Percentiles rank a stretch among this genome's conserved stretches.
phyloP scores from a whole-genome alignment of 176 grass and related monocot genomes.

The Tillandsia fasciculata region DNA sequence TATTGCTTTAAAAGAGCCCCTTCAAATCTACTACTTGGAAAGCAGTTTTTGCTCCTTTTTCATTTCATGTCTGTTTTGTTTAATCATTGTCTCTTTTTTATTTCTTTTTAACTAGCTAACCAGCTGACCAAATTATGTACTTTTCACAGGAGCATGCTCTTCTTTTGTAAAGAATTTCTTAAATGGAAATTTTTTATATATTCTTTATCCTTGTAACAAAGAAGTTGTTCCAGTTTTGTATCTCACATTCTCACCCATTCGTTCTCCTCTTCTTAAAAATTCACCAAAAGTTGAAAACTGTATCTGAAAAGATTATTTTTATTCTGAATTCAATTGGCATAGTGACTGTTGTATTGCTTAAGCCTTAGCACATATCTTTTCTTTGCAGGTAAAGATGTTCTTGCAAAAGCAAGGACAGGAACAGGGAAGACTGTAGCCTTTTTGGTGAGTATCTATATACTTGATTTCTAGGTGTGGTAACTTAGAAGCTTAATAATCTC shows the following conservation, averaged over 20 bases:
- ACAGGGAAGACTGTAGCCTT: constrained; percentile 98
- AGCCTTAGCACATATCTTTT: constrained; percentile 1
- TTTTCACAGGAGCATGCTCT: not conserved
- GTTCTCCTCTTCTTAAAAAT: too few relatives aligned
- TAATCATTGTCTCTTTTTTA: not conserved
- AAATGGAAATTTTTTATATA: not conserved
- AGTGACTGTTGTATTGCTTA: constrained; percentile 1
- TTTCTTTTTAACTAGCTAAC: not conserved
- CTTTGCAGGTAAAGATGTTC: constrained; percentile 84
- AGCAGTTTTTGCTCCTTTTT: constrained; percentile 5
- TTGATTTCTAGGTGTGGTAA: constrained; percentile 13
- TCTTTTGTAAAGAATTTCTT: not conserved
- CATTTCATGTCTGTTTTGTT: not conserved
- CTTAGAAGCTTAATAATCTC: not conserved
- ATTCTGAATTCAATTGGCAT: constrained; percentile 4
- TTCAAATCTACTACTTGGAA: too few relatives aligned
- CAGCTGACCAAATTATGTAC: too few relatives aligned
- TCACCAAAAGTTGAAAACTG: too few relatives aligned
- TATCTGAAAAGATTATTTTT: not conserved
- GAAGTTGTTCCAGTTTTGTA: too few relatives aligned
- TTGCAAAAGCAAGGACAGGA: constrained; percentile 95
- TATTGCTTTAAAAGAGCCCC: not conserved
- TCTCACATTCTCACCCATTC: too few relatives aligned
- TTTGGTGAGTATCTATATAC: constrained; percentile 45
- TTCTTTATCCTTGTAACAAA: too few relatives aligned